Base-by-base conservation (phyloP, 169 alveolate species). In the Cryptosporidium canis region DNA sequence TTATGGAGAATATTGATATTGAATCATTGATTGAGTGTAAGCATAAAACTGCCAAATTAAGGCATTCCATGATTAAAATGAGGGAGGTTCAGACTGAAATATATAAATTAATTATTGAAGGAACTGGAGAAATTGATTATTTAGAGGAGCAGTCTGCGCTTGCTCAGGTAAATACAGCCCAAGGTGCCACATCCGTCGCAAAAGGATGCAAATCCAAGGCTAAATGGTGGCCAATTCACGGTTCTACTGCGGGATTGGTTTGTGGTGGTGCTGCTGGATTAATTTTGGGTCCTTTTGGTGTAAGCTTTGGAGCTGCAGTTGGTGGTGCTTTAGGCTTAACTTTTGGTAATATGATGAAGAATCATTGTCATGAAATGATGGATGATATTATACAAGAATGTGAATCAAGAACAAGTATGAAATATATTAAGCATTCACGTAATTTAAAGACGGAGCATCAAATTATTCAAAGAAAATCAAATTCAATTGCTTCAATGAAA, bases 211-310 rank as follows among this genome's bases (percentile, higher is more conserved):
- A 77, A 58, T 56, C 55, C 11, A 77, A 77, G 24, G 47, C 87
- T 21, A 77, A 63, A 12, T 77, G 87, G 87, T 77, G 87, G 87
- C 87, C 87, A 58, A 58, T 77, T 77, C 87, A 77, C n/a, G 87
- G 87, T 37, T 77, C 87, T 37, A 77, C 87, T 77, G 87, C 87
- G 33, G 87, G 87, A 0, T 37, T 77, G 27, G 55, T 77, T 18
- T 77, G 87, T 55, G 87, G 87, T 1, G 71, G 87, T 11, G 87
- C 87, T 56, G 87, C 87, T 55, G 87, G 87, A 3, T 18, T 77
- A 39, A 39, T 61, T 1, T 58, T 77, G 18, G 87, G 87, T 41
- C 87, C 87, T 27, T 14, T 77, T 39, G 87, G 87, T 37, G 51
- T 77, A 29, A 77, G 77, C 31, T 33, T 77, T 21, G 87, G 87